Evolutionary conservation across 2,329 filamentous ascomycete species (phyloP), one percentile per base, ranked within the genome.

Genomic region (Xylariaceae sp.): DNA sequence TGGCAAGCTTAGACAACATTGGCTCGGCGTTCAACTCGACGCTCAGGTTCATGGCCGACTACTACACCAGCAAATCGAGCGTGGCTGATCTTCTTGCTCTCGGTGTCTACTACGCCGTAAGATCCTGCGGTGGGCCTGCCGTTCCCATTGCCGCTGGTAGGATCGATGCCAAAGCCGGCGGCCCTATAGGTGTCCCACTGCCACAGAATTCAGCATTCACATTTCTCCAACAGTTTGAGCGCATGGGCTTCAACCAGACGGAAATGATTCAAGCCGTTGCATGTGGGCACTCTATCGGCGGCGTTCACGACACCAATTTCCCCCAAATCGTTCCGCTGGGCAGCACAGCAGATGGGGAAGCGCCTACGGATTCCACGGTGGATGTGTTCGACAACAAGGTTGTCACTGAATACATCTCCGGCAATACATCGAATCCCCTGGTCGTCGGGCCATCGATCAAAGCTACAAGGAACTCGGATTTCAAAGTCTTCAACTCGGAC

Each of bases 191-290:
- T 6, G 77, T 85, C 2, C 82, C 82, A 2, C 74, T 81, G 61
- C 80, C 81, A 0, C 74, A 83, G 61, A 83, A 85, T 62, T 74
- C 74, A 1, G 69, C 76, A 6, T 65, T 67, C 9, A 80, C 72
- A 1, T 83, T 85, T 62, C 64, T 69, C 50, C 74, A 77, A 49
- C 80, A 83, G 64, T 85, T 85, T 61, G 54, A 69, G 4, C 75
- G 81, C 48, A 80, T 83, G 73, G 82, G 82, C 4, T 84, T 84
- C 68, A 75, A 68, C 49, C 66, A 66, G 8, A 66, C 72, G 12
- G 79, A 85, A 60, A 85, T 84, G 80, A 83, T 85, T 42, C 75
- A 80, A 62, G 71, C 82, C 29, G 76, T 76, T 1, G 81, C 81
- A 7, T 86, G 83, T 63, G 83, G 83, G 2, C 83, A 86, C 64